Percentiles rank a stretch among this genome's conserved stretches.
phyloP scores from a whole-genome alignment of 768 basidiomycete genomes.

The Boletus reticulatus region DNA sequence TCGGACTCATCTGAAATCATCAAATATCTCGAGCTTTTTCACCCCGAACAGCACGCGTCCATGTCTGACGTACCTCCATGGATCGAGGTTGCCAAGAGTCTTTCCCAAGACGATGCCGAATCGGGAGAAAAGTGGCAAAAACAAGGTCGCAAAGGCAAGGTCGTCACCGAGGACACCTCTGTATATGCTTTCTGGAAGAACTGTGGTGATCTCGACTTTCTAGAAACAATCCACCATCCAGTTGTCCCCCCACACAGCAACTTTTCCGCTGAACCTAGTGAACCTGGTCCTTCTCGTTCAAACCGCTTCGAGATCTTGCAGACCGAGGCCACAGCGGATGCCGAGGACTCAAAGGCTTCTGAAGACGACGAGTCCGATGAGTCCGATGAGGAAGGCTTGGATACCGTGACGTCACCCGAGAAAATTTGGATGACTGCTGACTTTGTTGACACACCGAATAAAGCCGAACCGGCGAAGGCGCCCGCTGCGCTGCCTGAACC shows the following conservation, averaged over 20 bases:
- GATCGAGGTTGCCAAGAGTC: conserved; percentile 34
- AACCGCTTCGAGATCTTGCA: conserved; percentile 19
- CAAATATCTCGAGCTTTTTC: conserved; percentile 40
- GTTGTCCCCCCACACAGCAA: not conserved
- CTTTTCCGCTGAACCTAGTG: not conserved
- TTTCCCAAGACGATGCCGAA: conserved; percentile 15
- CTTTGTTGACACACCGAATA: not conserved
- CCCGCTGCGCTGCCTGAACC: not conserved
- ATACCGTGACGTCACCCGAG: conserved; percentile 18
- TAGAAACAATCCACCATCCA: conserved; percentile 22
- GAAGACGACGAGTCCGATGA: conserved; percentile 7
- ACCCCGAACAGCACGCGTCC: conserved; percentile 47
- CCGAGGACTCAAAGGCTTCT: not conserved
- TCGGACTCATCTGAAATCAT: conserved; percentile 39
- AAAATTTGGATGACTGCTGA: conserved; percentile 31
- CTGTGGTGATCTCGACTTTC: conserved; percentile 47
- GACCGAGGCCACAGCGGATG: not conserved
- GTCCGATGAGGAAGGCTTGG: conserved; percentile 5
- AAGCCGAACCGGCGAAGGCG: not conserved
- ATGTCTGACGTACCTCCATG: conserved; percentile 47
- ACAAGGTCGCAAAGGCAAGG: conserved; percentile 28
- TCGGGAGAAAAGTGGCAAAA: conserved; percentile 34
- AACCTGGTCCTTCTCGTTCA: conserved; percentile 1
- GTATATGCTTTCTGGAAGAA: conserved; percentile 53
- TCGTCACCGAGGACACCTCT: conserved; percentile 24